Base-by-base conservation (phyloP, 2,329 filamentous ascomycete species). In the Samsoniella hepiali region DNA sequence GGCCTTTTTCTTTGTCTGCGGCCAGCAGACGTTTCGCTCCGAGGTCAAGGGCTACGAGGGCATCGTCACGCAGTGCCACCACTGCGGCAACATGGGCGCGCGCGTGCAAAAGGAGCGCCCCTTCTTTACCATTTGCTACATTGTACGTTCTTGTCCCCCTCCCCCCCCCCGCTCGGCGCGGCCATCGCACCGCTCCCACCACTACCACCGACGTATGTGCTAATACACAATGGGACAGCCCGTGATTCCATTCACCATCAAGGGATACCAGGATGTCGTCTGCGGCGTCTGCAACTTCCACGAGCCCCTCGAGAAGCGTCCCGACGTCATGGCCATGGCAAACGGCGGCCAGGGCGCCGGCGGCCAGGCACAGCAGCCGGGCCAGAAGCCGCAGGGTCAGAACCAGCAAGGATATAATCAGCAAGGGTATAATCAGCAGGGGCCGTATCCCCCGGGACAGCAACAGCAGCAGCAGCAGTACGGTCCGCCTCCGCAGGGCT, bases 71-170 rank as follows among this genome's bases (percentile, higher is more conserved):
- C 85, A 86, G 69, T 89, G 86, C 70, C 82, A 86, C 73, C 87
- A 88, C 74, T 89, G 86, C 74, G 85, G 86, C 59, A 89, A 89
- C 78, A 85, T 83, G 75, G 79, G 81, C 2, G 86, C 79, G 15
- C 79, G 78, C 65, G 85, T 88, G 63, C 79, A 86, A 70, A 88
- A 88, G 74, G 82, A 81, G 64, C 81, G 88, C 64, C 86, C 86
- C 49, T 92, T 89, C 88, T 93, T 93, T 71, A 93, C 90, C 5
- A 87, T 93, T 71, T 93, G 90, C 80, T 92, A 90, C 76, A 76
- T 92, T 60, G 85, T 88, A 75, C 70, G 83, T 78, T 27, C 38
- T n/a, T 32, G 17, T 5, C 13, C 11, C 4, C 44, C 32, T 22
- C 9, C 13, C 11, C 4, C 44, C 32, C 34, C 11, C 4, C 44